These are phyloP conservation scores for Krasilnikovozyma curviuscula DNA, from an alignment of 768 basidiomycete genomes.

Conservation along the genomic window DNA sequence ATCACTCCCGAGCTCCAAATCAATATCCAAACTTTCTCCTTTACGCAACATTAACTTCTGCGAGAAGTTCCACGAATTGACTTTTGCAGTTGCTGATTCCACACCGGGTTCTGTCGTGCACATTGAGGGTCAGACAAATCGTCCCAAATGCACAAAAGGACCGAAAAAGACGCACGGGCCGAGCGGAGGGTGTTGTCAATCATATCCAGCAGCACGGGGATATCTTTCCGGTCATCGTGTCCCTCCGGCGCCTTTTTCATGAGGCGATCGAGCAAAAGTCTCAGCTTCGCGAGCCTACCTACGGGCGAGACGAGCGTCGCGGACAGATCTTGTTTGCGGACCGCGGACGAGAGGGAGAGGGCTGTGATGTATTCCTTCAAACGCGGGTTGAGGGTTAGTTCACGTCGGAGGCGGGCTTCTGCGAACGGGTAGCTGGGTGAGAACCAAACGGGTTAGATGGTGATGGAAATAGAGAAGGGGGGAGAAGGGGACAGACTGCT, in stretches of 20 bases:
- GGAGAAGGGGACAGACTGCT: constrained; percentile 1
- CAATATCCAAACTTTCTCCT: constrained; percentile 6
- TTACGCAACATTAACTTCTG: constrained; percentile 3
- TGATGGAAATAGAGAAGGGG: background rate
- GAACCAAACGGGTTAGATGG: background rate
- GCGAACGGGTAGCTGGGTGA: constrained; percentile 7
- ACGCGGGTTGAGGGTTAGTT: background rate
- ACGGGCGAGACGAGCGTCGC: constrained; percentile 9
- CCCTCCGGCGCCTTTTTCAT: constrained; percentile 1
- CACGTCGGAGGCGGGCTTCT: constrained; percentile 6
- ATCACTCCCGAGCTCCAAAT: background rate
- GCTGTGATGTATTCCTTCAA: background rate
- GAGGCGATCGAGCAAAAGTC: constrained; percentile 3
- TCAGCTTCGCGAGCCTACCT: constrained; percentile 7
- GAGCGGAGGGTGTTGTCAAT: constrained; percentile 6
- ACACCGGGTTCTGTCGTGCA: constrained; percentile 1
- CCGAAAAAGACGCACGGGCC: constrained; percentile 2
- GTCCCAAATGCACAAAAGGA: background rate
- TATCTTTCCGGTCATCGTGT: constrained; percentile 3
- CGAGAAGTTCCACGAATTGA: constrained; percentile 8
- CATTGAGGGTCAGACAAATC: background rate
- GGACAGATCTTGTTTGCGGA: constrained; percentile 10
- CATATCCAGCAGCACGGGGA: constrained; percentile 8
- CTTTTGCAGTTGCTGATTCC: constrained; percentile 2
- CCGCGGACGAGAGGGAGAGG: background rate